Conservation (phyloP, 768 basidiomycete species). For the Lyophyllum semitale region DNA sequence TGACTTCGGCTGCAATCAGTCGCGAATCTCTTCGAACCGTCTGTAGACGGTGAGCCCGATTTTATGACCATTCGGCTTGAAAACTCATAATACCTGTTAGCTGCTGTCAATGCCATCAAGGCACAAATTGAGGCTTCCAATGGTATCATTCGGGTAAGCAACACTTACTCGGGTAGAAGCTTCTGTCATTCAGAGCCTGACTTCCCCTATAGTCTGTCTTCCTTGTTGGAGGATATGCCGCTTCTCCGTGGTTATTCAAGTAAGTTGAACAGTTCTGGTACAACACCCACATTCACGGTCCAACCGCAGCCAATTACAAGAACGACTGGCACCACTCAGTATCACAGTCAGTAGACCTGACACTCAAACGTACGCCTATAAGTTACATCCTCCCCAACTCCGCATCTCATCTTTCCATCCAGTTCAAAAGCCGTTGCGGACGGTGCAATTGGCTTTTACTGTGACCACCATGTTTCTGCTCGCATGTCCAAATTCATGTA, state of each 20-base stretch:
- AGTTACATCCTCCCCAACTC: not conserved
- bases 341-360: conserved; percentile 76
- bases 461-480: conserved; percentile 82
- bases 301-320: conserved; percentile 60
- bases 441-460: conserved; percentile 83
- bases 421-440: conserved; percentile 87
- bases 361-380: conserved; percentile 64
- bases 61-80: not conserved
- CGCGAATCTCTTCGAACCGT: conserved; percentile 77
- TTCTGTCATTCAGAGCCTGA: not conserved
- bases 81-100: conserved; percentile 26
- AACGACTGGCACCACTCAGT: conserved; percentile 54
- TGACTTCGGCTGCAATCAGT: conserved; percentile 44
- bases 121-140: conserved; percentile 69
- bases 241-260: conserved; percentile 77
- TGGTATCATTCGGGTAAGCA: conserved; percentile 62
- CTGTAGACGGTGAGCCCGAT: conserved; percentile 51
- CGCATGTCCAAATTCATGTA: conserved; percentile 83
- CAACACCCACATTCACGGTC: too few relatives aligned
- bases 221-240: conserved; percentile 82
- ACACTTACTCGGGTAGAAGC: conserved; percentile 4
- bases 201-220: conserved; percentile 62
- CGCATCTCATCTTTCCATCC: conserved; percentile 1
- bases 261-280: conserved; percentile 14
- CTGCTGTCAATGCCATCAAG: conserved; percentile 69